Evolutionary conservation across 768 basidiomycete genomes (phyloP), one percentile per base, ranked within the genome.

Genomic region (Termitomyces heimii): DNA sequence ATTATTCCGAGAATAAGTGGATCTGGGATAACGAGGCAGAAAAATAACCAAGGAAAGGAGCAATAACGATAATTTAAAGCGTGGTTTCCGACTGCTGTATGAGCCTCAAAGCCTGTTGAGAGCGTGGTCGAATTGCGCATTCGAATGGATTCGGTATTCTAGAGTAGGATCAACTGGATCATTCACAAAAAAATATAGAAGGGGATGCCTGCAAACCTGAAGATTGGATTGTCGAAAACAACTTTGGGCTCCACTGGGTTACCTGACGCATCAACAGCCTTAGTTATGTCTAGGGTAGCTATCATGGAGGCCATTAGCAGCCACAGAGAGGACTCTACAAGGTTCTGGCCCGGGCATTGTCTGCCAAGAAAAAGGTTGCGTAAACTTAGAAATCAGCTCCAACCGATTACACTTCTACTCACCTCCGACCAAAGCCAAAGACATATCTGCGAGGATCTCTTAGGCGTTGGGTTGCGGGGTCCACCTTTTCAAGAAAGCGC

Each of bases 271-370:
- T 84, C 83, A 22, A 75, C 65, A 18, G 80, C 70, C 66, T 80
- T 83, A 39, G 68, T 62, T 10, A 88, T 77, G 56, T 85, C 77
- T 40, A 87, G 66, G 46, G 82, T 82, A 1, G 84, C 82, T 10
- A 88, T 69, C 67, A 84, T 79, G 14, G 74, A 73, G 2, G 78
- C 77, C 18, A 83, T 71, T 16, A 84, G 69, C 24, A 86, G 66
- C 84, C 86, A 88, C 37, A 78, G 69, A 1, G 84, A 83, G 3
- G 79, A 77, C 58, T 89, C 87, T 56, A 82, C 81, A 31, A 89
- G 77, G 65, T 86, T 71, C 39, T 69, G 63, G 16, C 88, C 88
- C 0, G 88, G 88, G 66, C 87, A 89, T 35, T 77, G 78, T 53
- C 84, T 83, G 58, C 12, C 29, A 22, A 46, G 22, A 28, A 39